These are phyloP conservation scores for Phlyctochytrium arcticum DNA, from an alignment of 192 early-diverging fungal species.

Conservation along the genomic window DNA sequence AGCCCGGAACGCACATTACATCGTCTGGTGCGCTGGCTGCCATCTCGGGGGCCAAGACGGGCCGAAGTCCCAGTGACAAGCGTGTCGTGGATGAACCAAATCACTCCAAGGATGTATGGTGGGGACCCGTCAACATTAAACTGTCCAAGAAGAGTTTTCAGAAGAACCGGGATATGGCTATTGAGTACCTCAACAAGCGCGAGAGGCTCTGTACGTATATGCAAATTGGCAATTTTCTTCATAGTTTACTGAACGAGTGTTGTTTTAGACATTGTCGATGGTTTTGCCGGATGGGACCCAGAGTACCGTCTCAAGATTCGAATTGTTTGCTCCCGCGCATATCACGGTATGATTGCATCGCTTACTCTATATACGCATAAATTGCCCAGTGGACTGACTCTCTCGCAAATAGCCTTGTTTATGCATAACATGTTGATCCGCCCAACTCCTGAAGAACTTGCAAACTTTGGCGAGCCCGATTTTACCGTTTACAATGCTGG, in stretches of 20 bases:
- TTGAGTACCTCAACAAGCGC: conserved; percentile 83
- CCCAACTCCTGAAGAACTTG: conserved; percentile 78
- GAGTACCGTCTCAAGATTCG: conserved; percentile 89
- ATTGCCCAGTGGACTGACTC: background rate
- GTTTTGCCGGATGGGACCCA: conserved; percentile 89
- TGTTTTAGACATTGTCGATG: conserved; percentile 77
- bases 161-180: conserved; percentile 78
- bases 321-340: conserved; percentile 80
- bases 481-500: conserved; percentile 93
- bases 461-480: conserved; percentile 82
- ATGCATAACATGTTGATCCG: conserved; percentile 98
- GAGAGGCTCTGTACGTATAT: conserved; percentile 30
- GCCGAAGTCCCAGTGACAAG: conserved; percentile 86
- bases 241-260: background rate
- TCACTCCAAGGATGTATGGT: conserved; percentile 69
- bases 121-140: conserved; percentile 87
- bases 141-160: conserved; percentile 45
- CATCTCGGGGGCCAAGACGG: conserved; percentile 76
- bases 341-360: conserved; percentile 50
- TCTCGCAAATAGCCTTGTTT: conserved; percentile 58
- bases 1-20: conserved; percentile 74
- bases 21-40: conserved; percentile 81
- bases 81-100: conserved; percentile 81
- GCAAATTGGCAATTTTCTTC: background rate
- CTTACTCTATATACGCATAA: background rate